Evolutionary conservation across 352 stramenopile species (phyloP), one percentile per base, ranked within the genome.

Genomic region (Phytophthora pisi): DNA sequence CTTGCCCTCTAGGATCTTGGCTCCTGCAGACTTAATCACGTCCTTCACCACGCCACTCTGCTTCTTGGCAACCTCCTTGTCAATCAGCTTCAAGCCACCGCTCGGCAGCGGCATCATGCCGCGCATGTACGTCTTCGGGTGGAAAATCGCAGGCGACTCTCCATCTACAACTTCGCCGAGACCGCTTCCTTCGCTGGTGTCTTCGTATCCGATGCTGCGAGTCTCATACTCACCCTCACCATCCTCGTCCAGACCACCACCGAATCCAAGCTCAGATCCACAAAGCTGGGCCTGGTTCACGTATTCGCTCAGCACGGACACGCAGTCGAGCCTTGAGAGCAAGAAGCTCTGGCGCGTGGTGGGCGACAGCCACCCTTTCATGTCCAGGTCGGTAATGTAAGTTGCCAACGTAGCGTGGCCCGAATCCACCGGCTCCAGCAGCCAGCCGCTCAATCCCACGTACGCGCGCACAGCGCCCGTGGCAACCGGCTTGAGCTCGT

Each of bases 1-100:
- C 62, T 90, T 90, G 62, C 82, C 82, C 43, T 89, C 79, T 23
- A 90, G 61, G 43, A 90, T 86, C 66, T 90, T 89, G 4, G 82
- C 78, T 57, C 82, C 82, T 11, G 78, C 77, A 28, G 79, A 88
- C 65, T 93, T 93, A 60, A 95, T 92, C 46, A 95, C 85, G 49
- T 95, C 88, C 73, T 93, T 93, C 16, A 95, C 70, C 62, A 95
- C 88, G 8, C 88, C 88, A 59, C 85, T 75, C 54, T 95, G 88
- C 68, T 95, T 95, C 68, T 93, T 95, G 3, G 84, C 85, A 26
- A 93, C 71, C 47, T 95, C 85, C 68, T 95, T 95, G 64, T 95
- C 88, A 51, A 91, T 86, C 1, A 95, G 65, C 64, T 95, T 95
- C 6, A 95, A 57, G 0, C 85, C 88, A 56, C 88, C 88, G 4